A percentile compares a stretch with the other conserved stretches of the same genome.
Evolutionary conservation across 2,329 filamentous ascomycete genomes (phyloP).

Genomic region (Nothophaeocryptopus gaeumannii): DNA sequence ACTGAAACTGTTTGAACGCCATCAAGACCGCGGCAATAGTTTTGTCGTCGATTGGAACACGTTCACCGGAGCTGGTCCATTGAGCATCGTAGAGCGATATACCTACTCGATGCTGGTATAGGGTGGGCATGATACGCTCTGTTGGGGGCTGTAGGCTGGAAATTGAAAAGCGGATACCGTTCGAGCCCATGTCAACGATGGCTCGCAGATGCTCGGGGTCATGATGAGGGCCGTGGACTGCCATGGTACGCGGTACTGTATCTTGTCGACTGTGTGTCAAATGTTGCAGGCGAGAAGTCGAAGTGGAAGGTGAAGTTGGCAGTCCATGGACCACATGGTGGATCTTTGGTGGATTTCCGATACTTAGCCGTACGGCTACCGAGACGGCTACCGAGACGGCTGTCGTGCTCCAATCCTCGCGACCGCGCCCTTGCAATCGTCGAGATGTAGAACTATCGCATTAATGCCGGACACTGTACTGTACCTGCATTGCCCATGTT

Average conservation of each 20-base stretch:
- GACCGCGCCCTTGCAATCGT: neutral
- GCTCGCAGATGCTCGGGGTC: constrained; percentile 25
- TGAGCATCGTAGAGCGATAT: constrained; percentile 87
- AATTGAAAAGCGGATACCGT: constrained; percentile 90
- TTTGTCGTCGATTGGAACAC: constrained; percentile 53
- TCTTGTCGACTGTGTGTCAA: too few species aligned
- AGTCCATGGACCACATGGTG: too few species aligned
- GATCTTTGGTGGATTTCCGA: too few species aligned
- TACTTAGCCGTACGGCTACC: too few species aligned
- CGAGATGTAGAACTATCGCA: too few species aligned
- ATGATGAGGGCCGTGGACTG: constrained; percentile 5
- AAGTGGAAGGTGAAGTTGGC: too few species aligned
- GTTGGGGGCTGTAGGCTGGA: constrained; percentile 71
- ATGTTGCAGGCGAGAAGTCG: too few species aligned
- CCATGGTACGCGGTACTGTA: neutral
- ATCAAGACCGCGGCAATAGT: constrained; percentile 66
- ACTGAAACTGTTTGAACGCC: constrained; percentile 67
- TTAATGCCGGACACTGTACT: too few species aligned
- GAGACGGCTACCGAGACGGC: neutral
- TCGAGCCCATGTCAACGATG: constrained; percentile 56
- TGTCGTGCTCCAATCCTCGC: neutral
- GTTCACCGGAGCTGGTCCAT: constrained; percentile 40
- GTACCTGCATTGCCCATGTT: neutral
- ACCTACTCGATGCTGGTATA: constrained; percentile 73
- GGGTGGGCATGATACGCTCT: constrained; percentile 68